Evolutionary conservation across 2,329 filamentous ascomycete genomes (phyloP), one percentile per base, ranked within the genome.

Genomic region (Podosphaera xanthii): DNA sequence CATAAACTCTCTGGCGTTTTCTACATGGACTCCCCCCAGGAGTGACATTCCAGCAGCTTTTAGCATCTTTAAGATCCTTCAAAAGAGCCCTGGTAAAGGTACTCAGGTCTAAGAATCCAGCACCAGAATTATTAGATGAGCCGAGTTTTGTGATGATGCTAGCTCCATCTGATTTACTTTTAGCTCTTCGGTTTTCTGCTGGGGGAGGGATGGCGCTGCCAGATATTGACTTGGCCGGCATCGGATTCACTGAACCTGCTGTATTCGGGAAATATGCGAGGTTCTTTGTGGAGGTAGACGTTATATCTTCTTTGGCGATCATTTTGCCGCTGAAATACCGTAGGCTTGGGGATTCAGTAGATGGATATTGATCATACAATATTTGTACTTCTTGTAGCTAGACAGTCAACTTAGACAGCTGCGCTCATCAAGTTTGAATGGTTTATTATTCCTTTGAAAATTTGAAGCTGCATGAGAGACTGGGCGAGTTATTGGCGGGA

Each of bases 1-100:
- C 81, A 67, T 85, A 83, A 22, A 84, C 73, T 62, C 82, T 75
- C 69, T 83, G 82, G 63, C 82, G 75, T 71, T 86, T 86, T 62
- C 83, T 74, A 68, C 80, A 83, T 3, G 83, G 82, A 69, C 82
- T 86, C 36, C 78, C 76, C 50, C 75, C 77, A 3, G 82, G 81
- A 36, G 82, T 75, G 48, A 50, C 22, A 63, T 83, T 80, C 66
- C 80, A 72, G 54, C 74, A 73, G 61, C 74, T 74, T n/a, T 77
- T 77, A 10, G 75, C 75, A 60, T 80, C 76, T 64, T 83, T 80
- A 63, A 80, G 77, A 52, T 81, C 76, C 65, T 79, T 78, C 63
- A 69, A 59, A 2, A 85, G 70, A 34, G 80, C 80, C 67, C 76
- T 81, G 59, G 74, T 78, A 60, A 85, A 70, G 7, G 78, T 78